phyloP scores from a whole-genome alignment of 176 grass and related monocot genomes.

The Otatea glauca region DNA sequence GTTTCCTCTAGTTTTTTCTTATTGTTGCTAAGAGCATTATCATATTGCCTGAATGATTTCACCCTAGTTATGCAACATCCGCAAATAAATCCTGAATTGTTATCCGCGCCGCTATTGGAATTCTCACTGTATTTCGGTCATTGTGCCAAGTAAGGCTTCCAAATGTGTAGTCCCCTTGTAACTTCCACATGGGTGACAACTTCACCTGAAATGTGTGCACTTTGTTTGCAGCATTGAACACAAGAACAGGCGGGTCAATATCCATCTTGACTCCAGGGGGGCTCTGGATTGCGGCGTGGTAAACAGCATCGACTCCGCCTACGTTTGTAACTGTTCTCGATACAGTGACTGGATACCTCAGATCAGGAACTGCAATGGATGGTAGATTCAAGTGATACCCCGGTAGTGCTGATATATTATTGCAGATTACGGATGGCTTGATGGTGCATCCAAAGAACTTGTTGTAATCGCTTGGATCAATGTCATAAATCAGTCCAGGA shows the following conservation, averaged over 20 bases:
- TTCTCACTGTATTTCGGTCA: constrained; percentile 1
- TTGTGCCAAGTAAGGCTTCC: constrained; percentile 45
- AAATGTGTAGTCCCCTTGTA: constrained; percentile 47
- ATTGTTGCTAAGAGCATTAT: not conserved
- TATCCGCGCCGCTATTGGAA: constrained; percentile 26
- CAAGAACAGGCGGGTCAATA: constrained; percentile 32
- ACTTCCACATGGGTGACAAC: constrained; percentile 36
- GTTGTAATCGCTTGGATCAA: constrained; percentile 35
- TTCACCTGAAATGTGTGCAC: constrained; percentile 32
- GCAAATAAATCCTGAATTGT: constrained; percentile 27
- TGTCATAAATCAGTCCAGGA: constrained; percentile 45
- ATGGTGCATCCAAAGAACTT: constrained; percentile 34
- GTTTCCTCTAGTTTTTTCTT: not conserved
- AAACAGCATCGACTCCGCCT: constrained; percentile 26
- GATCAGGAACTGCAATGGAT: constrained; percentile 32
- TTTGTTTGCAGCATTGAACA: constrained; percentile 29
- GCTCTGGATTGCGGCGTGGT: constrained; percentile 7
- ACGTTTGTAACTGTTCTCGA: constrained; percentile 38
- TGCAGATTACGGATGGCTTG: not conserved
- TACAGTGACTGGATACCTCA: not conserved
- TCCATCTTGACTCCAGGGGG: constrained; percentile 43
- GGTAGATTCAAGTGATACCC: constrained; percentile 42
- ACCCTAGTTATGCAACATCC: not conserved
- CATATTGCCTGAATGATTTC: not conserved
- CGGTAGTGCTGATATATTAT: not conserved